Evolutionary conservation across 1,284 basidiomycete species (phyloP), one percentile per base, ranked within the genome.

Genomic region (Nidula niveotomentosa): DNA sequence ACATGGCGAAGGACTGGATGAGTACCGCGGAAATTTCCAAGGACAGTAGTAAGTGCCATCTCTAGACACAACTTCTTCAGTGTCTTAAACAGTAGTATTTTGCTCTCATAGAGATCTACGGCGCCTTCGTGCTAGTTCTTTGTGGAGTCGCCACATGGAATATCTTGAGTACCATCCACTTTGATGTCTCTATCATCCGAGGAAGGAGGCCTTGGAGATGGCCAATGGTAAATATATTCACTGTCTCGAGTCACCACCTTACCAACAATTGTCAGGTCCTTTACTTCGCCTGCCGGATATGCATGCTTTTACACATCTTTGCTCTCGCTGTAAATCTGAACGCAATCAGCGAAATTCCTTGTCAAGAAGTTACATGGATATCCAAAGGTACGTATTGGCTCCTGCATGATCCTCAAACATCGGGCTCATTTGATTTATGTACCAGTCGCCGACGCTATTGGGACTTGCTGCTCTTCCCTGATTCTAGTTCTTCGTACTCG

Each of bases 301-400:
- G 62, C 49, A 66, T 71, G 69, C 46, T 71, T 4, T 39, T 70
- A 39, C 68, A 71, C 49, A 69, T 71, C 34, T 67, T 69, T 35
- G 60, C 68, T 5, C 48, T 69, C 13, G 66, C 67, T 8, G 68
- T 71, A 45, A 71, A 69, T 37, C 54, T 68, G 33, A 70, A 70
- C 53, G 68, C 69, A 10, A 61, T 70, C 45, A 56, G 56, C 36
- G 61, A 69, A 52, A 69, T 70, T 18, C 66, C 69, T 33, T 71
- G 69, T 52, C 68, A 67, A 36, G 52, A 63, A 44, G 62, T 71
- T 10, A 67, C 64, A 8, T 69, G 68, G 61, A 66, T 70, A 50
- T 66, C 69, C 1, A 71, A 70, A 53, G 60, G 69, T 71, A 53
- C 34, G 61, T 50, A n/a, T 5, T 15, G 7, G 13, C n/a, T 36